Evolutionary conservation across 495 filamentous ascomycete genomes (phyloP).

Genomic region (Penicillium antarcticum): DNA sequence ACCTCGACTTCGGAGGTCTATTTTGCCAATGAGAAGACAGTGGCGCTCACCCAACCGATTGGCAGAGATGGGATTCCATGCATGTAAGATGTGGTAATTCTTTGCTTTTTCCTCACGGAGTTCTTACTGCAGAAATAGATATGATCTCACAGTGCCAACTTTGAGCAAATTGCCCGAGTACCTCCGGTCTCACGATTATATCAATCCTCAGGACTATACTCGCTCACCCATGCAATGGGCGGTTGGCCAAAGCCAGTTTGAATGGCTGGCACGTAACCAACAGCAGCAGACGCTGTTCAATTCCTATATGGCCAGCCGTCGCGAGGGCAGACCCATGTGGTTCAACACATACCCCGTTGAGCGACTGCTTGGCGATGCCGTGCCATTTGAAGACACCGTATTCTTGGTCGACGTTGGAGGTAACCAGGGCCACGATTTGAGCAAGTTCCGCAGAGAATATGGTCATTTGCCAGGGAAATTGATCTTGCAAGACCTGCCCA

Average conservation of each 20-base stretch:
- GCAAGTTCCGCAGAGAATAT: conserved; percentile 20
- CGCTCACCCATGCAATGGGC: conserved; percentile 38
- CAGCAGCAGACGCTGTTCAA: conserved; percentile 35
- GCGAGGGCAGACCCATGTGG: conserved; percentile 32
- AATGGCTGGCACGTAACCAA: conserved; percentile 32
- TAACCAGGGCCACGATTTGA: conserved; percentile 39
- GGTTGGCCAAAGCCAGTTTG: conserved; percentile 40
- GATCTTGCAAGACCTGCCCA: conserved; percentile 33
- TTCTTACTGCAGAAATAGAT: conserved; percentile 14
- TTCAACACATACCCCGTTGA: conserved; percentile 37
- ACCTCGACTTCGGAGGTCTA: conserved; percentile 22
- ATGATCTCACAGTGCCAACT: conserved; percentile 38
- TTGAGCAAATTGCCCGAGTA: conserved; percentile 33
- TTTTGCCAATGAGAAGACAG: conserved; percentile 29
- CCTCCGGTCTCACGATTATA: conserved; percentile 26
- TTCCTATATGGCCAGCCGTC: conserved; percentile 39
- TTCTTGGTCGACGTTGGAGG: conserved; percentile 44
- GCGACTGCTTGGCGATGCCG: conserved; percentile 14
- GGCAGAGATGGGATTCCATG: conserved; percentile 35
- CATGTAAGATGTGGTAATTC: conserved; percentile 28
- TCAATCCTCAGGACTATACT: conserved; percentile 31
- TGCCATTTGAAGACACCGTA: conserved; percentile 24
- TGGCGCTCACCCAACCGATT: conserved; percentile 31
- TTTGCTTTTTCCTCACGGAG: not conserved
- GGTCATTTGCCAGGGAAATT: conserved; percentile 20